These are phyloP conservation scores for Botrytis deweyae DNA, from an alignment of 2,329 filamentous ascomycete species.

Conservation along the genomic window DNA sequence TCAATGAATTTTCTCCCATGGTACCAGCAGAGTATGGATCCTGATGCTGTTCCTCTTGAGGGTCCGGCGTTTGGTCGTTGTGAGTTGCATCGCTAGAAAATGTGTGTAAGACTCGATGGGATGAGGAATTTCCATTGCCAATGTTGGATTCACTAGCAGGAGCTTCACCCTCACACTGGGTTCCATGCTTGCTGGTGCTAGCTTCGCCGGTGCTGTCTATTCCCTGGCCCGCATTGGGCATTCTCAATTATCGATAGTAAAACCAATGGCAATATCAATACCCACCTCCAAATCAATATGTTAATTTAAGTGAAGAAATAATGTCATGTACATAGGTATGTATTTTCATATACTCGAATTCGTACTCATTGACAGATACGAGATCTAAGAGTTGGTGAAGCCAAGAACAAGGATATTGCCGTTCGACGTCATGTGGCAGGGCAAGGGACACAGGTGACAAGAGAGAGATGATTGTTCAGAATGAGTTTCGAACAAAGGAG, in stretches of 20 bases:
- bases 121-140: not conserved
- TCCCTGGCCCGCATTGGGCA: slow-evolving; percentile 17
- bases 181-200: slow-evolving; percentile 6
- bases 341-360: not conserved
- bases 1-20: slow-evolving; percentile 30
- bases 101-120: not conserved
- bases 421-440: slow-evolving; percentile 12
- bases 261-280: not conserved
- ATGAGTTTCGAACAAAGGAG: not conserved
- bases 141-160: not conserved
- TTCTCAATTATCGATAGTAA: slow-evolving; percentile 11
- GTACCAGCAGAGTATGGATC: slow-evolving; percentile 3
- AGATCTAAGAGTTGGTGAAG: slow-evolving; percentile 2
- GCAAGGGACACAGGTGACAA: not conserved
- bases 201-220: slow-evolving; percentile 12
- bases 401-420: slow-evolving; percentile 13
- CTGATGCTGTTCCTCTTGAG: slow-evolving; percentile 7
- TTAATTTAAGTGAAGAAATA: not conserved
- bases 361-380: not conserved
- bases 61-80: not conserved
- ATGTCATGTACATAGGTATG: not conserved
- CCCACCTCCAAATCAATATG: not conserved
- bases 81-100: slow-evolving; percentile 5
- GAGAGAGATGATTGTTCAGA: not conserved
- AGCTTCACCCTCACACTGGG: not conserved